Conservation (phyloP, 164 flowering plant genomes). For the Vitis vinifera region DNA sequence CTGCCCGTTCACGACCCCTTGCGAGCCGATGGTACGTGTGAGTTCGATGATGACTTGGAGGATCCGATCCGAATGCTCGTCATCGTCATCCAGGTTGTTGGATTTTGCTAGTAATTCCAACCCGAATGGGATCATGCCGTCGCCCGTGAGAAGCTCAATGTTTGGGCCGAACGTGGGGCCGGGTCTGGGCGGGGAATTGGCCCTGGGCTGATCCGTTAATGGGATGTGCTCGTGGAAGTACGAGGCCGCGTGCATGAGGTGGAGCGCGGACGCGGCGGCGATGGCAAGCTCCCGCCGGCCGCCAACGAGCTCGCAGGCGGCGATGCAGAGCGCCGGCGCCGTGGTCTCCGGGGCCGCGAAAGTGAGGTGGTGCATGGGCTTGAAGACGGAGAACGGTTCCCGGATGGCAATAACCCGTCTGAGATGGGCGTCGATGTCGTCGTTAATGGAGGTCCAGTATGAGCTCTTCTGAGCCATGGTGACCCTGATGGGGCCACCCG, state of each 20-base stretch:
- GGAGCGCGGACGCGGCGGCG: constrained; percentile 62
- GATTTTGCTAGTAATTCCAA: constrained; percentile 46
- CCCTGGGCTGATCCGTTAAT: constrained; percentile 19
- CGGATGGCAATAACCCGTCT: constrained; percentile 33
- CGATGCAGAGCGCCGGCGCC: constrained; percentile 61
- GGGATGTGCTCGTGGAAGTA: constrained; percentile 47
- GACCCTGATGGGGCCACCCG: constrained; percentile 7
- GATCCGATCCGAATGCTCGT: constrained; percentile 26
- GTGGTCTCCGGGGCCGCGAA: constrained; percentile 50
- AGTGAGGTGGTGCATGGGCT: constrained; percentile 63
- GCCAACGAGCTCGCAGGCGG: constrained; percentile 67
- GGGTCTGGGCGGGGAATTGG: constrained; percentile 7
- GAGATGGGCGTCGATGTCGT: constrained; percentile 48
- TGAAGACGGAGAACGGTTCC: constrained; percentile 41
- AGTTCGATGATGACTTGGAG: constrained; percentile 57
- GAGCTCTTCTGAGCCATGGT: constrained; percentile 21
- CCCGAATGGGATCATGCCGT: constrained; percentile 52
- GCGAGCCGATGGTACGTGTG: constrained; percentile 47
- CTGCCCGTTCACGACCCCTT: constrained; percentile 46
- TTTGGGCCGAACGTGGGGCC: constrained; percentile 31
- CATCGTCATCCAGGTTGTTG: constrained; percentile 15
- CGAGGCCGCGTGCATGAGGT: constrained; percentile 49
- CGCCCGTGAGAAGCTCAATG: constrained; percentile 54
- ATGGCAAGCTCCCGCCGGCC: constrained; percentile 51
- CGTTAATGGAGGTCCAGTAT: constrained; percentile 43